Percentiles rank a stretch among this genome's conserved stretches.
Conservation (phyloP, 345 rosid species). For the Murraya koenigii region DNA sequence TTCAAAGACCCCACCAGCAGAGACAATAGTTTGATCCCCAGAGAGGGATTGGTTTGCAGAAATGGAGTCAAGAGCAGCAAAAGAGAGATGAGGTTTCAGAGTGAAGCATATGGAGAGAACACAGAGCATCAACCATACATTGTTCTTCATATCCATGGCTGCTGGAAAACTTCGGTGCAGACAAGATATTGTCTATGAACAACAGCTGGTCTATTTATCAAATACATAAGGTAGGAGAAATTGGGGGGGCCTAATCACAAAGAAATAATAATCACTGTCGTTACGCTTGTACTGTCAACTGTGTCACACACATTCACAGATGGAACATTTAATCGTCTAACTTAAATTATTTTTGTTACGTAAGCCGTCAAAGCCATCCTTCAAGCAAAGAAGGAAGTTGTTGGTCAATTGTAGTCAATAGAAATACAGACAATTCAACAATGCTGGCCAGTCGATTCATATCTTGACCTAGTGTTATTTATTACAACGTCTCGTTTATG, state of each 20-base stretch:
- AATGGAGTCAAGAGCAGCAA: constrained; percentile 48
- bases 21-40: constrained; percentile 57
- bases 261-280: neutral
- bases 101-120: constrained; percentile 29
- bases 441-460: too few relatives aligned
- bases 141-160: constrained; percentile 15
- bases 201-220: too few relatives aligned
- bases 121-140: constrained; percentile 18
- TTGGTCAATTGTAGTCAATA: neutral
- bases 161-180: neutral
- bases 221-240: too few relatives aligned
- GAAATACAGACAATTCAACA: neutral
- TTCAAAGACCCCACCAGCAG: constrained; percentile 40
- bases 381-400: neutral
- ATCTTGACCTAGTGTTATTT: too few relatives aligned
- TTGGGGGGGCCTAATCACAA: too few relatives aligned
- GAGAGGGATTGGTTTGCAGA: constrained; percentile 48
- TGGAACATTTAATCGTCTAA: neutral
- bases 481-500: neutral
- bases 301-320: neutral
- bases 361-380: neutral
- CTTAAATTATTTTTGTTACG: neutral
- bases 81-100: constrained; percentile 25
- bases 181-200: neutral
- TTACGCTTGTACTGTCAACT: neutral